These are phyloP conservation scores for Pulveroboletus sp. DNA, from an alignment of 768 basidiomycete genomes.

Conservation along the genomic window DNA sequence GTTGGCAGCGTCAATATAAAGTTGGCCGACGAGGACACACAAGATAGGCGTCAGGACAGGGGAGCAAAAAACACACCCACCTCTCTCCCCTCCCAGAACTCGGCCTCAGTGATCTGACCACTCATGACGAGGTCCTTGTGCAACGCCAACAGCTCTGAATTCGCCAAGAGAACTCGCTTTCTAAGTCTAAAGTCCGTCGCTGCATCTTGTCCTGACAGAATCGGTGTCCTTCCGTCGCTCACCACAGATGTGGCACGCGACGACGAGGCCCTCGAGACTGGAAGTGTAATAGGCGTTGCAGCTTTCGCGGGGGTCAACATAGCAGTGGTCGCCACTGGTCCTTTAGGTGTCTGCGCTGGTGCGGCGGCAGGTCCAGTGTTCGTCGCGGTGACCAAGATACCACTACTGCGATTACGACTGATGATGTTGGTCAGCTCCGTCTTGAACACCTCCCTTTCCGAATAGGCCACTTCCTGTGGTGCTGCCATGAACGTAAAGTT, in stretches of 20 bases:
- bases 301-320: conserved; percentile 20
- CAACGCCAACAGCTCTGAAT: conserved; percentile 71
- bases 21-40: not conserved
- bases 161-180: conserved; percentile 73
- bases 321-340: conserved; percentile 17
- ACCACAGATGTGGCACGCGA: conserved; percentile 63
- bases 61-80: conserved; percentile 37
- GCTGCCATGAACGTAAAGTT: conserved; percentile 74
- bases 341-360: conserved; percentile 21
- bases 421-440: conserved; percentile 73
- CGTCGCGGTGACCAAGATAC: conserved; percentile 8
- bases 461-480: conserved; percentile 54
- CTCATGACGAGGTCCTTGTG: conserved; percentile 86
- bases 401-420: conserved; percentile 56
- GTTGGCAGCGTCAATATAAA: not conserved
- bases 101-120: conserved; percentile 82
- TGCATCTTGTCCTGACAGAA: conserved; percentile 54
- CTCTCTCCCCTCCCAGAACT: conserved; percentile 98
- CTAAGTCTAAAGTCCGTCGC: conserved; percentile 67
- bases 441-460: conserved; percentile 82
- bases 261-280: conserved; percentile 41
- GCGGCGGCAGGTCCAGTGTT: conserved; percentile 15
- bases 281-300: conserved; percentile 28
- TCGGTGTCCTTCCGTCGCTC: conserved; percentile 49
- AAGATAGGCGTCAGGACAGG: conserved; percentile 4